Evolutionary conservation across 1,139 yeast species (phyloP), one percentile per base, ranked within the genome.

Genomic region (Nematodospora anomalae): DNA sequence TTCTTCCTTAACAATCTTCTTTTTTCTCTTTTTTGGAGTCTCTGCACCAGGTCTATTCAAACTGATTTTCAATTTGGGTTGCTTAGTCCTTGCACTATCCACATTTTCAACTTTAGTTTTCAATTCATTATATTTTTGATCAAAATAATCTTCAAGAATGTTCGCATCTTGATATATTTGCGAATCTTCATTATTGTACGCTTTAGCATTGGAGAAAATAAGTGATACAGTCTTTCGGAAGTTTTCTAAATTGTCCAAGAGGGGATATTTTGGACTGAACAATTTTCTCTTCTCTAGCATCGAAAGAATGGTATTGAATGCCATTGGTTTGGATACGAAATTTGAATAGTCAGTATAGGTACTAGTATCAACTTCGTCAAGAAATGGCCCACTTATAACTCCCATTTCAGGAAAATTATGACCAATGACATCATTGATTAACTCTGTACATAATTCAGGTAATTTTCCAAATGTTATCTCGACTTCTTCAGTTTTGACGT

Each of bases 301-400:
- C 10, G 56, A 56, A 36, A 67, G 58, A 10, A 80, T 69, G 31
- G 64, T 59, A 33, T 67, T 67, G 49, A 80, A 71, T 1, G 85
- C 74, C 44, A 80, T 77, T 15, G 86, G 87, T 31, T 64, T 64
- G 31, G 72, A 64, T 22, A 80, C 76, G 10, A 75, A 63, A 40
- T 71, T 71, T 51, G 72, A 72, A 55, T 80, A 80, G 44, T 79
- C 85, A 1, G 84, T 82, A 42, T 79, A 80, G 36, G 72, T 73
- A 15, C 68, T 70, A 14, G 65, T 67, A 48, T 76, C 78, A 5
- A 79, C 80, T 36, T 73, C 69, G 15, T 79, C 81, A 60, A 77
- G 51, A 46, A 79, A 80, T 0, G 85, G 83, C 2, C 66, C 74
- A 42, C 80, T 68, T 11, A 79, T 58, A 24, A 67, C 64, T 1